Base-by-base conservation (phyloP, 2,329 filamentous ascomycete species). In the Colletotrichum godetiae region DNA sequence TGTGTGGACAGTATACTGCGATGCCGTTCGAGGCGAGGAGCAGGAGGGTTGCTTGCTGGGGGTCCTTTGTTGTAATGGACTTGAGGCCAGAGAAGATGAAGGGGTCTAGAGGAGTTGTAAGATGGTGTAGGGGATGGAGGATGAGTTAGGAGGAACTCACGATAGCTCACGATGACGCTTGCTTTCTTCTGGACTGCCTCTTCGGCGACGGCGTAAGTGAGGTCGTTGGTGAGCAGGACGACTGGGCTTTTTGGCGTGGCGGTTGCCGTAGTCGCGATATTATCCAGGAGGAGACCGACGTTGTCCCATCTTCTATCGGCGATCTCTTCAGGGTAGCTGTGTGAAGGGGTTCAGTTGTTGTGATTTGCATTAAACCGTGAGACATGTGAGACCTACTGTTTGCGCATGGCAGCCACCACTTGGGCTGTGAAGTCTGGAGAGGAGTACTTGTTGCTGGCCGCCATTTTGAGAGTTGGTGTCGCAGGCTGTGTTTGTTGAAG, bases 51-150 rank as follows among this genome's bases (percentile, higher is more conserved):
- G 92, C 89, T 81, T 99, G 97, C 82, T 98, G 97, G 11, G 94
- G 90, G 80, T 99, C 94, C 74, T 89, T 88, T 60, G 95, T 89
- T 42, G 94, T 97, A 80, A 99, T 86, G 76, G 94, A 93, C 84
- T 98, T 99, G 77, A 99, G 88, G 66, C 94, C 94, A 61, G 94
- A 92, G 87, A 99, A 99, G 80, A 99, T 98, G 81, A 98, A 97
- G 27, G 97, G 97, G 83, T 99, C 94, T 97, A 77, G 74, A 67
- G 10, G 27, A 19, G 65, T 22, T 35, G 27, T 75, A 46, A 74
- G 69, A 66, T 15, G 7, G 13, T 24, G 12, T 46, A 29, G 53
- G 52, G 10, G 15, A 22, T 6, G 53, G 22, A 0, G 19, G 13
- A 5, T 19, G 12, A 12, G 11, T 24, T 2, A 7, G 4, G 31